phyloP scores from a whole-genome alignment of 2,329 filamentous ascomycete genomes.

The Fonsecaea erecta region DNA sequence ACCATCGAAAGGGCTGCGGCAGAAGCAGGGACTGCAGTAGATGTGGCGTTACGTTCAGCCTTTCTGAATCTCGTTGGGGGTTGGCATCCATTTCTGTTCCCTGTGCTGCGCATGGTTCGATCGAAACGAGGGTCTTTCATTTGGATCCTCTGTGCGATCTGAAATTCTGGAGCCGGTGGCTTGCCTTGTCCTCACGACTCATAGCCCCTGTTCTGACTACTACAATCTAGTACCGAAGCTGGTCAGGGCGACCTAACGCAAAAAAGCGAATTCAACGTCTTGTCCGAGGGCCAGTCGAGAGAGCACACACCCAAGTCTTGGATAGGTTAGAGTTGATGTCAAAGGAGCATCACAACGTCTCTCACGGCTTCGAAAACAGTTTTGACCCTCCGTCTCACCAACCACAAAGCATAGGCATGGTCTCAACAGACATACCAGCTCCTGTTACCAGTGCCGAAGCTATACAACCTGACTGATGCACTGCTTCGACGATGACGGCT shows the following conservation, averaged over 20 bases:
- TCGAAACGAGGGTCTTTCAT: too few relatives aligned
- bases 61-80: slow-evolving; percentile 20
- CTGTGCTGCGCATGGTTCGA: too few relatives aligned
- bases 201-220: background rate
- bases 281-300: slow-evolving; percentile 14
- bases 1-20: slow-evolving; percentile 12
- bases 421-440: slow-evolving; percentile 6
- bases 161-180: too few relatives aligned
- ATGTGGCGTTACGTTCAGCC: slow-evolving; percentile 8
- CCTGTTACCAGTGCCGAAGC: background rate
- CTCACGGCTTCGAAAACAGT: slow-evolving; percentile 7
- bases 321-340: background rate
- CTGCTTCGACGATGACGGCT: background rate
- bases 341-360: background rate
- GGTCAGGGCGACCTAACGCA: background rate
- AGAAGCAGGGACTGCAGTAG: slow-evolving; percentile 17
- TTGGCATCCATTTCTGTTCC: background rate
- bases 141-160: too few relatives aligned
- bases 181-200: too few relatives aligned
- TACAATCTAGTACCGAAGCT: background rate
- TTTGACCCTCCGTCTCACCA: background rate
- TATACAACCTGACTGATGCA: slow-evolving; percentile 1
- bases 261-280: slow-evolving; percentile 4
- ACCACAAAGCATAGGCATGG: background rate
- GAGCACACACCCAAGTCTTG: slow-evolving; percentile 6